Evolutionary conservation across 2,329 filamentous ascomycete species (phyloP).

Genomic region (Epichloe hybrida): DNA sequence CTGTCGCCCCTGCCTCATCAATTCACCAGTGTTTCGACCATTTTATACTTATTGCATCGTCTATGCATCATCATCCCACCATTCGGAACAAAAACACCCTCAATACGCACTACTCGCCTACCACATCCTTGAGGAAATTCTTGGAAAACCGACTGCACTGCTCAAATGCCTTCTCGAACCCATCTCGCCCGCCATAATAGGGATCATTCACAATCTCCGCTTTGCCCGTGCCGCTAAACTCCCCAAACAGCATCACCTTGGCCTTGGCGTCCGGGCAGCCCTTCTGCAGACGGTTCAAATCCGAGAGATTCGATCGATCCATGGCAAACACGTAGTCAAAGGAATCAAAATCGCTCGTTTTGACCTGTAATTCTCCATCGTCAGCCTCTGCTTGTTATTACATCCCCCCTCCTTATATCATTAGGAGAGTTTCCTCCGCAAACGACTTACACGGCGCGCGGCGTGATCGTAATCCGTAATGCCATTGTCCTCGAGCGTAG

Average conservation of each 20-base stretch:
- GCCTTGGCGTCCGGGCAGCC: conserved; percentile 45
- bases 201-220: conserved; percentile 72
- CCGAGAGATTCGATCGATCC: conserved; percentile 69
- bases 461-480: conserved; percentile 66
- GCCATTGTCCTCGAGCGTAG: conserved; percentile 58
- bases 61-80: too few relatives aligned
- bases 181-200: conserved; percentile 77
- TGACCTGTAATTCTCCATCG: conserved; percentile 25
- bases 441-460: conserved; percentile 52
- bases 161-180: conserved; percentile 77
- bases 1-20: too few relatives aligned
- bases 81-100: neutral
- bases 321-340: conserved; percentile 96
- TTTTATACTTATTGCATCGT: too few relatives aligned
- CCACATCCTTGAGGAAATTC: conserved; percentile 55
- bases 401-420: too few relatives aligned
- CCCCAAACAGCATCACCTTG: conserved; percentile 71
- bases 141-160: conserved; percentile 65
- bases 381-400: too few relatives aligned
- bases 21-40: too few relatives aligned
- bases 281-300: conserved; percentile 49
- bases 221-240: conserved; percentile 51
- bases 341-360: conserved; percentile 57
- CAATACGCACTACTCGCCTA: conserved; percentile 11
- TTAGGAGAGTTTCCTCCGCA: neutral